These are phyloP conservation scores for Peronospora farinosa DNA, from an alignment of 352 stramenopile genomes.

Conservation along the genomic window DNA sequence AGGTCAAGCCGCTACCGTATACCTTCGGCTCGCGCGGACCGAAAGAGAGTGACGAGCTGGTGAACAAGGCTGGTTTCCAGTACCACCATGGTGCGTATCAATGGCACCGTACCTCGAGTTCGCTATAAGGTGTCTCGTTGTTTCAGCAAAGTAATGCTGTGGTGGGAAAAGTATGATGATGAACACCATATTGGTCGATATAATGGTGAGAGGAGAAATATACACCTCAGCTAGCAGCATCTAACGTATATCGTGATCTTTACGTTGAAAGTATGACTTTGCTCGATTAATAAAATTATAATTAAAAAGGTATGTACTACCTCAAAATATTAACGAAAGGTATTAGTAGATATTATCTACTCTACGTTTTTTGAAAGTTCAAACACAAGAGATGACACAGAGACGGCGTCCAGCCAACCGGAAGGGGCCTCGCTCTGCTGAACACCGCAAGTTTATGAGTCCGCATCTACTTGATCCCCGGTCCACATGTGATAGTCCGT, in stretches of 20 bases:
- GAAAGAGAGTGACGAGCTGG: slow-evolving; percentile 82
- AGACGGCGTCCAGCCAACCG: slow-evolving; percentile 19
- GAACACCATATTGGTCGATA: too few species aligned
- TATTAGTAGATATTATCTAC: not conserved
- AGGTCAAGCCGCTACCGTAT: slow-evolving; percentile 90
- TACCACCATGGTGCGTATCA: slow-evolving; percentile 76
- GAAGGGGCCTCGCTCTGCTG: slow-evolving; percentile 15
- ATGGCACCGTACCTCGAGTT: slow-evolving; percentile 51
- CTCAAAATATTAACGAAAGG: too few species aligned
- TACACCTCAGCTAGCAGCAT: too few species aligned
- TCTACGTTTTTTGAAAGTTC: not conserved
- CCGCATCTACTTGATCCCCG: slow-evolving; percentile 14
- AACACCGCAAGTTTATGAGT: slow-evolving; percentile 18
- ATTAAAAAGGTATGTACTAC: too few species aligned
- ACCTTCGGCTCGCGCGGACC: slow-evolving; percentile 90
- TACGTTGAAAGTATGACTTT: too few species aligned
- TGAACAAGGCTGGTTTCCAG: slow-evolving; percentile 58
- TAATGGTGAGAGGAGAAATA: too few species aligned
- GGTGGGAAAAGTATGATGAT: not conserved
- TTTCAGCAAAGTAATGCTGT: not conserved
- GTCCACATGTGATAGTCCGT: not conserved
- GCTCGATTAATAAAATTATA: too few species aligned
- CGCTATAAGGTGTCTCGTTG: slow-evolving; percentile 33
- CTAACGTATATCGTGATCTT: too few species aligned
- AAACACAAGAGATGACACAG: slow-evolving; percentile 8